Evolutionary conservation across 495 filamentous ascomycete species (phyloP).

Genomic region (Chaetomidium leptoderma): DNA sequence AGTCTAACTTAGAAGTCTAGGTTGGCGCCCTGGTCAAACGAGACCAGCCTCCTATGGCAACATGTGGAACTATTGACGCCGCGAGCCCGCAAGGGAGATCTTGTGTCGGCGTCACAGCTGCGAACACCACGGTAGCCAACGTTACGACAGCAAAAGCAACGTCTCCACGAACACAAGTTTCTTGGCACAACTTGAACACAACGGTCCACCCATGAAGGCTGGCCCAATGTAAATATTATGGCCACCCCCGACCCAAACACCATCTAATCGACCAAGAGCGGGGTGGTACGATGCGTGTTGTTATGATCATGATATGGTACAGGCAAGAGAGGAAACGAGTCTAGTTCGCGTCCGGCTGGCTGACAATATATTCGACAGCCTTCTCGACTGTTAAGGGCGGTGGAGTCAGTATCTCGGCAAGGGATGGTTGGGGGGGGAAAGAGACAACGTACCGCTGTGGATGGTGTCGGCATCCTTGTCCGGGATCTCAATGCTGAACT

Average conservation of each 20-base stretch:
- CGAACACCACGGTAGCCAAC: no score
- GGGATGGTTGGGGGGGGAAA: neutral
- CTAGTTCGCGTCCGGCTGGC: conserved; percentile 77
- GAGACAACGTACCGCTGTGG: conserved; percentile 77
- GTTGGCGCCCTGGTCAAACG: no score
- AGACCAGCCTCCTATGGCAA: no score
- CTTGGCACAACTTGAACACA: no score
- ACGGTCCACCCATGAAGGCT: neutral
- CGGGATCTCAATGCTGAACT: conserved; percentile 99
- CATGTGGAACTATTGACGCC: no score
- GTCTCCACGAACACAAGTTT: no score
- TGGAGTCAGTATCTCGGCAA: conserved; percentile 19
- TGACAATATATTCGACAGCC: conserved; percentile 91
- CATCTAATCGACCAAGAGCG: conserved; percentile 29
- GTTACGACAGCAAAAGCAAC: no score
- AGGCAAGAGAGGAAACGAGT: conserved; percentile 19
- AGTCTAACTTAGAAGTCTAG: no score
- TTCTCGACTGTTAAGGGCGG: conserved; percentile 67
- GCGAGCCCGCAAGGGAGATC: no score
- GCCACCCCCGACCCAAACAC: conserved; percentile 3
- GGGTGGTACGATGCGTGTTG: conserved; percentile 29
- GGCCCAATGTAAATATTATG: conserved; percentile 7
- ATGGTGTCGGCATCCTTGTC: conserved; percentile 98
- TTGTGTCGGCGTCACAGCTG: no score
- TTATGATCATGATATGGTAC: conserved; percentile 23